phyloP scores from a whole-genome alignment of 805 yeast genomes.

The Brettanomyces nanus region DNA sequence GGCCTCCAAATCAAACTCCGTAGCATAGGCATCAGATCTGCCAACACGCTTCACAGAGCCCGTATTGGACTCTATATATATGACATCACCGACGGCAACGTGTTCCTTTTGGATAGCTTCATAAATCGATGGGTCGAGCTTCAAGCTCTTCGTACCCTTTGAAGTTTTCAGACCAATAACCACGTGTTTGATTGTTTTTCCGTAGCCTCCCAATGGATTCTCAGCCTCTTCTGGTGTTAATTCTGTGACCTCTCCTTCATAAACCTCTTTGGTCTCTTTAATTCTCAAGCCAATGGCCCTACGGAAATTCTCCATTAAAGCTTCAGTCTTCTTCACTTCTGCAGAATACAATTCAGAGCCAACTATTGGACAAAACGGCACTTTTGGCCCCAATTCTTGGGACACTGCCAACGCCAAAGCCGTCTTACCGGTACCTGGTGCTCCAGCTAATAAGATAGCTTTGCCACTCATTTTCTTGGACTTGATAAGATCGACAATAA shows the following conservation, averaged over 20 bases:
- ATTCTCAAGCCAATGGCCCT: constrained; percentile 92
- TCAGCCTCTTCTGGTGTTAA: constrained; percentile 77
- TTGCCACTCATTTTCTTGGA: constrained; percentile 95
- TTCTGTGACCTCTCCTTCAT: constrained; percentile 98
- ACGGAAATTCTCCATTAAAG: constrained; percentile 92
- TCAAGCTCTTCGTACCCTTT: constrained; percentile 91
- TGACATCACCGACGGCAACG: constrained; percentile 94
- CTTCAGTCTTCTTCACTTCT: constrained; percentile 92
- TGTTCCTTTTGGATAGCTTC: constrained; percentile 93
- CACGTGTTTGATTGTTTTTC: constrained; percentile 56
- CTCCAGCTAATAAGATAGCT: constrained; percentile 93
- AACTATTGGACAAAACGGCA: constrained; percentile 92
- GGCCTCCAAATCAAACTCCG: constrained; percentile 98
- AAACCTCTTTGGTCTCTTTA: constrained; percentile 93
- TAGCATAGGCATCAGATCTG: constrained; percentile 88
- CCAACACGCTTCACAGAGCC: constrained; percentile 94
- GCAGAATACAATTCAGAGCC: constrained; percentile 91
- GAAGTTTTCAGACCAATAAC: constrained; percentile 95
- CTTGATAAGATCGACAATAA: constrained; percentile 85
- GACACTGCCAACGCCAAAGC: constrained; percentile 94
- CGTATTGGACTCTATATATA: constrained; percentile 88
- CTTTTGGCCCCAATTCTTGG: constrained; percentile 63
- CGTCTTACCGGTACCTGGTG: constrained; percentile 98
- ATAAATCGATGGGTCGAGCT: constrained; percentile 97
- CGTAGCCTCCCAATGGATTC: constrained; percentile 94